Evolutionary conservation across 2,329 filamentous ascomycete species (phyloP).

Genomic region (Neofusicoccum ribis): DNA sequence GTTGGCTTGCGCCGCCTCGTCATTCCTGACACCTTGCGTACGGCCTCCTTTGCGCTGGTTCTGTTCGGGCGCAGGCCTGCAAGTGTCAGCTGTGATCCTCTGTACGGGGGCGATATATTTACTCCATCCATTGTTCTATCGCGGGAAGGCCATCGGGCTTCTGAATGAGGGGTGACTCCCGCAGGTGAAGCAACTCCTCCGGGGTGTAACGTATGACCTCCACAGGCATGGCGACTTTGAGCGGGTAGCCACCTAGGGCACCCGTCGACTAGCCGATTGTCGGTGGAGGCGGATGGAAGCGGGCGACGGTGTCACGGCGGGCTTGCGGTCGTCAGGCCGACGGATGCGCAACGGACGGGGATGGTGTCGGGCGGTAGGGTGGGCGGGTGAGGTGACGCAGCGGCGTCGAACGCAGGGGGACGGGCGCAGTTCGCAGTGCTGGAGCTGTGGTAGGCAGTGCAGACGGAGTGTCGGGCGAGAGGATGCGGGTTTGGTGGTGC

Average conservation of each 20-base stretch:
- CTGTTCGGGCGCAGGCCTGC: conserved; percentile 13
- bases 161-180: conserved; percentile 77
- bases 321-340: neutral
- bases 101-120: conserved; percentile 24
- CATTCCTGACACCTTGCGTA: conserved; percentile 24
- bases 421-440: conserved; percentile 9
- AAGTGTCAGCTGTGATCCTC: neutral
- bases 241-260: conserved; percentile 8
- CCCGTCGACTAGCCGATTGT: conserved; percentile 11
- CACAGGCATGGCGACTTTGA: conserved; percentile 11
- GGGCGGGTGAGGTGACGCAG: conserved; percentile 6
- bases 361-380: neutral
- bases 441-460: neutral
- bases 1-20: conserved; percentile 19
- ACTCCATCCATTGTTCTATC: conserved; percentile 97
- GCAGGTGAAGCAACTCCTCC: conserved; percentile 73
- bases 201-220: conserved; percentile 62
- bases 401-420: neutral
- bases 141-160: conserved; percentile 80
- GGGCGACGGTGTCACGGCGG: neutral
- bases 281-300: neutral
- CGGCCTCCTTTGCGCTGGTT: conserved; percentile 33
- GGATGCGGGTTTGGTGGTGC: neutral
- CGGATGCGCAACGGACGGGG: conserved; percentile 3
- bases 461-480: neutral